Base-by-base conservation (phyloP, 192 early-diverging fungal genomes). In the Podila minutissima region DNA sequence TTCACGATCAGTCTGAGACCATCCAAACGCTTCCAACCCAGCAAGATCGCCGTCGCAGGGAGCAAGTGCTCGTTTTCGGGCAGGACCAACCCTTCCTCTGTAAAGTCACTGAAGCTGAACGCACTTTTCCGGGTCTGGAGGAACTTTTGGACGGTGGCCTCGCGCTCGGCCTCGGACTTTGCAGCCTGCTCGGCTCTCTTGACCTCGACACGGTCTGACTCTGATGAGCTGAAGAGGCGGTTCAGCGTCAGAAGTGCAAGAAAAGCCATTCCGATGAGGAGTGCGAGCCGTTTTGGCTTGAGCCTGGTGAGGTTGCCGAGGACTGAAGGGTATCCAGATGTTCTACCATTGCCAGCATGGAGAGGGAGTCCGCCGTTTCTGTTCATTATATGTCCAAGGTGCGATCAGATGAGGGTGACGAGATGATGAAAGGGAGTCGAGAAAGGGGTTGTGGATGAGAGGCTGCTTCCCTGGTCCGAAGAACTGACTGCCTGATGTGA, bases 21-120 rank as follows among this genome's bases (percentile, higher is more conserved):
- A 35, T 82, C 77, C 5, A 50, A 50, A 5, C 85, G 59, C 55
- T 86, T 84, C 85, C 85, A 86, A n/a, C 82, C 74, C 5, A 89
- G 62, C n/a, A 89, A n/a, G 15, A 89, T 76, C 31, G 86, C 88
- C 17, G 88, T 88, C 6, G 87, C 75, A 5, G 86, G 81, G 15
- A 85, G 50, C 9, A 85, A 31, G 22, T 73, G 69, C 19, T 77
- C 62, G 37, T 74, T 85, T 11, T 62, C 61, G 8, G 66, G 71
- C 19, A 61, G 32, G 31, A 46, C 28, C 64, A 85, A 35, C 13
- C 72, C 78, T 51, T 66, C 59, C 24, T 82, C 78, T 31, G 71
- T 74, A 59, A 85, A 85, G 38, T 85, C 77, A 22, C 82, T 77
- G 48, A 81, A 81, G 17, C 51, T 49, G 62, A 69, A 81, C 17